These are phyloP conservation scores for Pseudocercospora pini-densiflorae DNA, from an alignment of 2,329 filamentous ascomycete species.

Conservation along the genomic window DNA sequence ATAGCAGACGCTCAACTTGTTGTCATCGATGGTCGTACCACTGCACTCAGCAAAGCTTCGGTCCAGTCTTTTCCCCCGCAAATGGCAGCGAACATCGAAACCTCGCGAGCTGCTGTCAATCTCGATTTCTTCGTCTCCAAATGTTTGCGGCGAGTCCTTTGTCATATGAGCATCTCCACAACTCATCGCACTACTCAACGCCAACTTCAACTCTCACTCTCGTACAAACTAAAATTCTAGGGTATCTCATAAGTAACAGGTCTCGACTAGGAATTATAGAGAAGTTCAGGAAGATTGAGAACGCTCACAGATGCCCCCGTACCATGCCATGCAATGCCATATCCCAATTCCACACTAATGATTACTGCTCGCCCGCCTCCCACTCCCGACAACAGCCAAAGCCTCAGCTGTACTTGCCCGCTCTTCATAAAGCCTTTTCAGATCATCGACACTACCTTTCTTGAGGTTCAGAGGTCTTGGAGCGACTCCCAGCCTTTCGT, in stretches of 20 bases:
- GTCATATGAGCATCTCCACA: no score
- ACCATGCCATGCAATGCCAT: not conserved
- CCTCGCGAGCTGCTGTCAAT: no score
- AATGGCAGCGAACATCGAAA: no score
- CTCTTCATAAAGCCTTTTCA: slow-evolving; percentile 55
- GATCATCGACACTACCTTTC: slow-evolving; percentile 53
- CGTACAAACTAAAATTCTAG: not conserved
- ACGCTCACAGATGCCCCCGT: not conserved
- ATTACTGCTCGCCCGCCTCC: slow-evolving; percentile 22
- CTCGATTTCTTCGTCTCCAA: no score
- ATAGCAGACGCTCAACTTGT: no score
- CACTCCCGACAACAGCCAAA: slow-evolving; percentile 24
- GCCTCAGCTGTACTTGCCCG: slow-evolving; percentile 45
- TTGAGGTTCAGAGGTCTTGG: slow-evolving; percentile 47
- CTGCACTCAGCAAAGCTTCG: no score
- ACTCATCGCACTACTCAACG: no score
- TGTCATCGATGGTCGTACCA: no score
- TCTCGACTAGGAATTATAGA: not conserved
- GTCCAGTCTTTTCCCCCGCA: no score
- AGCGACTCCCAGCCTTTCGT: slow-evolving; percentile 16
- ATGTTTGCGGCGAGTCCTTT: no score
- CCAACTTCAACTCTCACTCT: not conserved
- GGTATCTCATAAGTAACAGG: not conserved
- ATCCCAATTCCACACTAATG: slow-evolving; percentile 1
- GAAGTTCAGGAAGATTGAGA: not conserved